These are phyloP conservation scores for Eucalyptus pauciflora DNA, from an alignment of 345 rosid species.

Conservation along the genomic window DNA sequence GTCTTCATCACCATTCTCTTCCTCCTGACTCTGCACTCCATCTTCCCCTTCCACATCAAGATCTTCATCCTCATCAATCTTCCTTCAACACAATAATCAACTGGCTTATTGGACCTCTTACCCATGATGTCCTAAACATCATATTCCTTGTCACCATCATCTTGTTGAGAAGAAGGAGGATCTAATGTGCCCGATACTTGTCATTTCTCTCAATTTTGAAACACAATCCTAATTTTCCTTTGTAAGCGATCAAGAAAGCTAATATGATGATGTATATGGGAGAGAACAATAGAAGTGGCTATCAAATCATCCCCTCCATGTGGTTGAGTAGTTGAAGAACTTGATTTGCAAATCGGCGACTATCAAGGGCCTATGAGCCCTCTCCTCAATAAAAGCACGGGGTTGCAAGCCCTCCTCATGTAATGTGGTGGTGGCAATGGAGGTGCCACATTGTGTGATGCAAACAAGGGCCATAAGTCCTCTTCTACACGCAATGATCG, in stretches of 20 bases:
- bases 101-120: too few species aligned
- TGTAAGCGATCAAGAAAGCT: background rate
- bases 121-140: too few species aligned
- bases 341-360: background rate
- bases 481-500: background rate
- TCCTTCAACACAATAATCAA: too few species aligned
- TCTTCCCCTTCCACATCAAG: too few species aligned
- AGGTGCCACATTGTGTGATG: background rate
- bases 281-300: background rate
- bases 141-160: too few species aligned
- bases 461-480: background rate
- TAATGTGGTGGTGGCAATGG: background rate
- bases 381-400: background rate
- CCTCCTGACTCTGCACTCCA: too few species aligned
- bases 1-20: too few species aligned
- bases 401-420: background rate
- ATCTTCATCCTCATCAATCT: too few species aligned
- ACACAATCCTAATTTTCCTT: background rate
- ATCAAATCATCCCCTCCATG: background rate
- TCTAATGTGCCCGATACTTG: too few species aligned
- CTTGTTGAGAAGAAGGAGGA: too few species aligned
- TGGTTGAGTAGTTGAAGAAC: background rate
- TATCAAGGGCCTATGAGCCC: background rate
- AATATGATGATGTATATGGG: too few species aligned
- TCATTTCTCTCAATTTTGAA: background rate